Base-by-base conservation (phyloP, 176 grass and related monocot species). In the Hsuehochloa calcarea region DNA sequence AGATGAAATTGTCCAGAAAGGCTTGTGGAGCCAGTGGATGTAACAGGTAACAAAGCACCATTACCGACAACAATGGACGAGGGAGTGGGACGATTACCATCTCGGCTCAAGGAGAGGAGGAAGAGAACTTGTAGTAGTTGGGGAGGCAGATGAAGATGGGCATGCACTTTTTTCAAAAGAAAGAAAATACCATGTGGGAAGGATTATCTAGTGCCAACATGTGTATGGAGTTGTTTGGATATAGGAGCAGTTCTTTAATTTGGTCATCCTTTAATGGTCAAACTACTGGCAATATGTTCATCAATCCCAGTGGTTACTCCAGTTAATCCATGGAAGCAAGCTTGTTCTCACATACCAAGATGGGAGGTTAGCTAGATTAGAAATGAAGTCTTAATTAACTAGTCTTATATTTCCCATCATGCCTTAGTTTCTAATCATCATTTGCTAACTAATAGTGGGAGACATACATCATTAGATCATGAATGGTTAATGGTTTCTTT, bases 401-500 rank as follows among this genome's bases (percentile, higher is more conserved):
- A 61, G 0, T 81, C 38, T 49, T 81, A 68, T 13, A 23, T 65
- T 65, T 70, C 20, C 58, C 49, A 90, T 83, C 46, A 78, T 83
- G 41, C 38, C 72, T 67, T 87, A 58, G 17, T 87, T 87, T 80
- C 68, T 74, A 38, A 75, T 73, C 80, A 84, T 82, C 77, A 90
- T 90, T 51, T 69, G 49, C 74, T 65, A 74, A 74, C 67, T 90
- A 87, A 90, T 54, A 87, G 85, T 84, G 89, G 89, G 85, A 68
- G 74, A 87, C 89, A 90, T 80, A 14, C 85, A 87, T 90, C 80
- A 90, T 90, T 84, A 74, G 50, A 62, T 25, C 89, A 74, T 35
- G 31, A 84, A 90, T 84, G 49, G 87, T 87, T 87, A 66, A 72
- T 68, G 29, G 74, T 79, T 77, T 77, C 85, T 90, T 90, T 61